Evolutionary conservation across 495 filamentous ascomycete species (phyloP), one percentile per base, ranked within the genome.

Genomic region (Echria macrotheca): DNA sequence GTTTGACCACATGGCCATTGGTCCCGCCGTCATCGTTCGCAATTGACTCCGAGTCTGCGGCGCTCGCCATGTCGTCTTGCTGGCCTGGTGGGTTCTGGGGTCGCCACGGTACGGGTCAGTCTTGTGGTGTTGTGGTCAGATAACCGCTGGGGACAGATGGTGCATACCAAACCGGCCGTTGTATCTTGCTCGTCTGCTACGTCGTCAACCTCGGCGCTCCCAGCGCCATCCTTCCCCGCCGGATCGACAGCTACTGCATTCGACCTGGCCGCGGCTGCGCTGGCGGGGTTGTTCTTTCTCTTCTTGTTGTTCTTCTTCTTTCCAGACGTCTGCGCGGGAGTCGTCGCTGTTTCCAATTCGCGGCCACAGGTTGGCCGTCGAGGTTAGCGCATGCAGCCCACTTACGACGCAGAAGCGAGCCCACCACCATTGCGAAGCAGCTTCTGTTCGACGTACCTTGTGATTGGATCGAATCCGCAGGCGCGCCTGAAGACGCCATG

Each of bases 281-380:
- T 80, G 50, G 10, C 17, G 22, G 66, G 60, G 48, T 64, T 67
- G 29, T 48, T 56, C 36, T 66, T 75, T 67, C 79, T 84, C 66
- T 83, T 87, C 72, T 83, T 87, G 64, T 80, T 86, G 65, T 76
- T 81, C 63, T 78, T 85, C 74, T 84, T 87, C 54, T 82, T 80
- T 43, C 36, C 36, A 15, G 47, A 33, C 10, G 40, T 28, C 24
- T 48, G 44, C 29, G 53, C 33, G 38, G 49, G 32, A 11, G 57
- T 19, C n/a, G 43, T 41, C 44, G 38, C 38, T 42, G 12, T 12
- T 45, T 26, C 14, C 32, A 36, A 37, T 39, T n/a, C n/a, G n/a
- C n/a, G n/a, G n/a, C n/a, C n/a, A n/a, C n/a, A n/a, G n/a, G n/a
- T n/a, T n/a, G 32, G 46, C 55, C 54, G 52, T 19, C 52, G 37